These are phyloP conservation scores for Botrytis deweyae DNA, from an alignment of 2,329 filamentous ascomycete species.

Conservation along the genomic window DNA sequence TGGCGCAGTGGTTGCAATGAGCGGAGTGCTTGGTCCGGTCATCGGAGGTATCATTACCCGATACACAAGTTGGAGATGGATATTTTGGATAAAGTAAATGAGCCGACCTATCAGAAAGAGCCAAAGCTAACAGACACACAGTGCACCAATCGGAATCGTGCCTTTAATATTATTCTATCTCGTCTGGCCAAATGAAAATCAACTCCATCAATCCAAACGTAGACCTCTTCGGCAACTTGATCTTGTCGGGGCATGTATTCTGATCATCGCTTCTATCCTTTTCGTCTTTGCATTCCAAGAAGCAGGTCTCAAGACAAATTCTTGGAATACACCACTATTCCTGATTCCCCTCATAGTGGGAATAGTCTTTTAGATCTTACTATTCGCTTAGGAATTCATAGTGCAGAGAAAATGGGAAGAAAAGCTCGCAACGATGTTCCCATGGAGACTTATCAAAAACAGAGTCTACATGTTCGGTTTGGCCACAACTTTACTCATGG, in stretches of 20 bases:
- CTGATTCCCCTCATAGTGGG: slow-evolving; percentile 46
- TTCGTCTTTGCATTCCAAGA: slow-evolving; percentile 58
- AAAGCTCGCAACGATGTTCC: slow-evolving; percentile 30
- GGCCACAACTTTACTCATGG: slow-evolving; percentile 54
- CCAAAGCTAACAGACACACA: slow-evolving; percentile 30
- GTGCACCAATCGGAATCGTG: slow-evolving; percentile 50
- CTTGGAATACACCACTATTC: slow-evolving; percentile 47
- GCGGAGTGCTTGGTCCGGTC: slow-evolving; percentile 33
- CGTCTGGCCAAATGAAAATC: slow-evolving; percentile 49
- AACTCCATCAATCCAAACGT: slow-evolving; percentile 46
- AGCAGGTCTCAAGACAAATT: slow-evolving; percentile 27
- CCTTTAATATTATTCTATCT: slow-evolving; percentile 50
- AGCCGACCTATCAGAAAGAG: background rate
- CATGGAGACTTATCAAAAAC: slow-evolving; percentile 26
- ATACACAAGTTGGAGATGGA: slow-evolving; percentile 30
- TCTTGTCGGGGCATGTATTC: slow-evolving; percentile 52
- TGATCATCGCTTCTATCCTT: slow-evolving; percentile 54
- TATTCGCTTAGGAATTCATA: slow-evolving; percentile 45
- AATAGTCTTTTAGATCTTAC: slow-evolving; percentile 39
- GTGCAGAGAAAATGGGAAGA: slow-evolving; percentile 34
- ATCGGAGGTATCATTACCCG: slow-evolving; percentile 32
- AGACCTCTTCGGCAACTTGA: slow-evolving; percentile 46
- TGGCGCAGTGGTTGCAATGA: slow-evolving; percentile 42
- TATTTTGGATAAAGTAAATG: background rate
- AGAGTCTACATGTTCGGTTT: slow-evolving; percentile 29